Conservation (phyloP, 2,329 filamentous ascomycete genomes). For the Hypocreales sp. region DNA sequence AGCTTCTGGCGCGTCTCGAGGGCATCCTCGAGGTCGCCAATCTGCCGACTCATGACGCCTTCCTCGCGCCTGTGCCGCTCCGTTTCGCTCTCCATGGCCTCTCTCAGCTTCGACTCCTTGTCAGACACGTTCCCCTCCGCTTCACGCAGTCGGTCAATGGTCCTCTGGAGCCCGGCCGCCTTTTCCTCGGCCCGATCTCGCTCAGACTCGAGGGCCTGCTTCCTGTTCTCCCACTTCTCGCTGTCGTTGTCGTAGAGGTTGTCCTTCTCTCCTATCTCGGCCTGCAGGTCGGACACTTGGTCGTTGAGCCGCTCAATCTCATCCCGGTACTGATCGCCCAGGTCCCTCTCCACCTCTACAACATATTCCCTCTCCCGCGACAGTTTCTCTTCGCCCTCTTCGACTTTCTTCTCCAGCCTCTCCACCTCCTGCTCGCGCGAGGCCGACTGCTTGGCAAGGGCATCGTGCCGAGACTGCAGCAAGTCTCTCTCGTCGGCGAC, state of each 20-base stretch:
- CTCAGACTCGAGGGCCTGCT: conserved; percentile 48
- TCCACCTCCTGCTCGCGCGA: conserved; percentile 50
- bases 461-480: conserved; percentile 53
- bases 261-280: conserved; percentile 53
- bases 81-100: conserved; percentile 53
- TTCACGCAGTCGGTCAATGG: conserved; percentile 54
- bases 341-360: conserved; percentile 42
- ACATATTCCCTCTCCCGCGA: conserved; percentile 40
- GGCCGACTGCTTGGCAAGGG: conserved; percentile 48
- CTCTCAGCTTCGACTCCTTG: conserved; percentile 52
- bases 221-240: conserved; percentile 55
- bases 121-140: conserved; percentile 50
- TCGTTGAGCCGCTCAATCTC: conserved; percentile 36
- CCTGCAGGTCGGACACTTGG: conserved; percentile 47
- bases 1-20: conserved; percentile 50
- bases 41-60: conserved; percentile 52
- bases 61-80: conserved; percentile 61
- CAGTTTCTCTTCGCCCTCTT: conserved; percentile 31
- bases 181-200: conserved; percentile 52
- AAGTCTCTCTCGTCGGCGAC: conserved; percentile 52
- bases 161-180: conserved; percentile 50
- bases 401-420: conserved; percentile 27
- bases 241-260: conserved; percentile 55
- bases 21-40: conserved; percentile 58
- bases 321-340: conserved; percentile 27